phyloP scores from a whole-genome alignment of 2,329 filamentous ascomycete species.

The Raffaelea deltoideospora region DNA sequence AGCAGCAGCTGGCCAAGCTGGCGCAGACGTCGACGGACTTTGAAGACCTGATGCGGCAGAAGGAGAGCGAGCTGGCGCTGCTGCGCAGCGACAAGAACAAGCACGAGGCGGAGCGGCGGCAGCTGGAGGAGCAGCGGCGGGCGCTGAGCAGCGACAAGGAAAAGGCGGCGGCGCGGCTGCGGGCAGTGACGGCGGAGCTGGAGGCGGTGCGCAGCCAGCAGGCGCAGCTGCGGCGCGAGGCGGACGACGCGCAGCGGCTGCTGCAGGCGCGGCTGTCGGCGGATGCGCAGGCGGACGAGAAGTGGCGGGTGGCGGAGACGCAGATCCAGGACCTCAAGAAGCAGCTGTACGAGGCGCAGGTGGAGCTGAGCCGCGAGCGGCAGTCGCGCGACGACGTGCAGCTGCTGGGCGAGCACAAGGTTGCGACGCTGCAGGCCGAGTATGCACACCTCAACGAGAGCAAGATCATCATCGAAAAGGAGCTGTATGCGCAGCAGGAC shows the following conservation, averaged over 20 bases:
- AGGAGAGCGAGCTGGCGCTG: conserved; percentile 82
- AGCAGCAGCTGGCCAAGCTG: conserved; percentile 72
- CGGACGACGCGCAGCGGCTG: conserved; percentile 70
- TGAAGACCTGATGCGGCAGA: conserved; percentile 81
- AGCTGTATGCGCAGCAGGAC: conserved; percentile 92
- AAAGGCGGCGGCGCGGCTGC: conserved; percentile 57
- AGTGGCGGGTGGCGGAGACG: conserved; percentile 66
- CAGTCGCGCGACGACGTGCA: conserved; percentile 92
- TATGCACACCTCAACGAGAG: conserved; percentile 78
- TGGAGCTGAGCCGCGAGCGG: conserved; percentile 76
- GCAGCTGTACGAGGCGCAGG: conserved; percentile 71
- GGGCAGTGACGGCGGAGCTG: conserved; percentile 75
- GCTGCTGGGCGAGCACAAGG: conserved; percentile 80
- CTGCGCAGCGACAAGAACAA: conserved; percentile 74
- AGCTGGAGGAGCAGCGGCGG: conserved; percentile 65
- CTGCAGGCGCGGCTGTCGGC: conserved; percentile 82
- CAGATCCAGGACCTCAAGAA: conserved; percentile 80
- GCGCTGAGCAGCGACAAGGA: conserved; percentile 62
- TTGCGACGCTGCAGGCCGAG: conserved; percentile 66
- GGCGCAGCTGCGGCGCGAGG: conserved; percentile 72
- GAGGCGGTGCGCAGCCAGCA: conserved; percentile 78
- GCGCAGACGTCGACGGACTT: conserved; percentile 89
- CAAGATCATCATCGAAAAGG: conserved; percentile 96
- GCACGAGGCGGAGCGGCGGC: conserved; percentile 64
- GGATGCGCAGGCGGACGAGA: conserved; percentile 71